phyloP scores from a whole-genome alignment of 2,329 filamentous ascomycete genomes.

The Xenoacremonium recifei region DNA sequence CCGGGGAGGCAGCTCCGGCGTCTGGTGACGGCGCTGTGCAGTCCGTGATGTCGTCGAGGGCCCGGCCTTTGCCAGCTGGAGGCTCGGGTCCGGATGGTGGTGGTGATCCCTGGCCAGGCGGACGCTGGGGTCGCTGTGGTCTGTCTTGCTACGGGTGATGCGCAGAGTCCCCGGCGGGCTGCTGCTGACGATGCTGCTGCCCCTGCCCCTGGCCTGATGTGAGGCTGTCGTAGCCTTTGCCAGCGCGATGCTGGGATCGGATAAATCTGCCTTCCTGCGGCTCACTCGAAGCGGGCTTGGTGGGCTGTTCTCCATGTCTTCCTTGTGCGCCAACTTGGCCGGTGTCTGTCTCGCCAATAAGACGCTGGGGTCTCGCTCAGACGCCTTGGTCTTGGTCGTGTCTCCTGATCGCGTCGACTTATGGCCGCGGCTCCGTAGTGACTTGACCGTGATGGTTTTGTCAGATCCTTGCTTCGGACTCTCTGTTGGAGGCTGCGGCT shows the following conservation, averaged over 20 bases:
- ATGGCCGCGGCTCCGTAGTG: constrained; percentile 29
- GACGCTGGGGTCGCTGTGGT: constrained; percentile 25
- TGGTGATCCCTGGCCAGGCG: constrained; percentile 16
- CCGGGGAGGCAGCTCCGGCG: constrained; percentile 20
- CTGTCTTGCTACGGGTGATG: constrained; percentile 27
- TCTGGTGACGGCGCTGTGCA: constrained; percentile 19
- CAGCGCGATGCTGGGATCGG: constrained; percentile 24
- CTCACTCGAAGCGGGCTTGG: constrained; percentile 24
- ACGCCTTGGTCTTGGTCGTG: constrained; percentile 17
- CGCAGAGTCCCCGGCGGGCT: constrained; percentile 21
- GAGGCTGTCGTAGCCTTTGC: constrained; percentile 10
- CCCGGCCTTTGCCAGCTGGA: constrained; percentile 22
- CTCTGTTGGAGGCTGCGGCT: constrained; percentile 10
- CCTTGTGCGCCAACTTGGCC: constrained; percentile 9
- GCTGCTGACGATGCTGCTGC: constrained; percentile 17
- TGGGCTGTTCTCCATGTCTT: constrained; percentile 17
- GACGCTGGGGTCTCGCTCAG: constrained; percentile 29
- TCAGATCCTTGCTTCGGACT: constrained; percentile 12
- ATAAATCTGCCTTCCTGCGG: constrained; percentile 23
- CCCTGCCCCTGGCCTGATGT: background rate
- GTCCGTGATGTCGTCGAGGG: constrained; percentile 20
- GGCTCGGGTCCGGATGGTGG: constrained; percentile 21
- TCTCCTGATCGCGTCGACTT: constrained; percentile 22
- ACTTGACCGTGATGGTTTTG: constrained; percentile 26
- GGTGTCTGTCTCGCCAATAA: constrained; percentile 24